These are phyloP conservation scores for Boletellus emodensis DNA, from an alignment of 768 basidiomycete species.

Conservation along the genomic window DNA sequence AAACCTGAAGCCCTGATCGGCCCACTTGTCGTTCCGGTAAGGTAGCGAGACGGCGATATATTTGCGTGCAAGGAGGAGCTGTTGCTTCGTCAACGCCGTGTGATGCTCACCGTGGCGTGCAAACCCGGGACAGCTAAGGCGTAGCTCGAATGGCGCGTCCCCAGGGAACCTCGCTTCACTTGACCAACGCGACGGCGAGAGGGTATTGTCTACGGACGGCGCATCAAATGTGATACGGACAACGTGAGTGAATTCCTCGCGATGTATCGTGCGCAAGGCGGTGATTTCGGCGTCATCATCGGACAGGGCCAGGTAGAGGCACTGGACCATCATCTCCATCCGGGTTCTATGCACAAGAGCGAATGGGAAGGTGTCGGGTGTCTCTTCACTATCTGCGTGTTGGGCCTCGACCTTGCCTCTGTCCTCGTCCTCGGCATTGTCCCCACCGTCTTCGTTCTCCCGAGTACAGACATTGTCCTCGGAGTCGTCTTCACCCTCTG, in stretches of 20 bases:
- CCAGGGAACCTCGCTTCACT: not conserved
- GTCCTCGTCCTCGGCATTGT: not conserved
- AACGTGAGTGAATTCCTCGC: slow-evolving; percentile 1
- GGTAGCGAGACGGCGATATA: not conserved
- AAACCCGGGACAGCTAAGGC: slow-evolving; percentile 2
- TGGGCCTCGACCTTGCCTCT: not conserved
- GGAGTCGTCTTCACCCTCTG: not conserved
- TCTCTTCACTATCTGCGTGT: not conserved
- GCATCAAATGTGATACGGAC: not conserved
- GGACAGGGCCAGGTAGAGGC: slow-evolving; percentile 2
- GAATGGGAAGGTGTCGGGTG: not conserved
- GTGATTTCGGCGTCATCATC: slow-evolving; percentile 4
- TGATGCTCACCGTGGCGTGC: not conserved
- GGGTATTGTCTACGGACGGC: not conserved
- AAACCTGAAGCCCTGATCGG: not conserved
- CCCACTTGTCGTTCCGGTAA: not conserved
- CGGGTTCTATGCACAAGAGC: not conserved
- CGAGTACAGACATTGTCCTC: not conserved
- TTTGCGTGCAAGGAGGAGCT: not conserved
- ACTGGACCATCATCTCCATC: not conserved
- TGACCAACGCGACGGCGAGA: slow-evolving; percentile 4
- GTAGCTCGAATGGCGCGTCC: not conserved
- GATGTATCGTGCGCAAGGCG: not conserved
- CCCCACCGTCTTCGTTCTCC: not conserved
- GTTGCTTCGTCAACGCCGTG: not conserved